phyloP scores from a whole-genome alignment of 768 basidiomycete genomes.

The Boletus eberwhitei region DNA sequence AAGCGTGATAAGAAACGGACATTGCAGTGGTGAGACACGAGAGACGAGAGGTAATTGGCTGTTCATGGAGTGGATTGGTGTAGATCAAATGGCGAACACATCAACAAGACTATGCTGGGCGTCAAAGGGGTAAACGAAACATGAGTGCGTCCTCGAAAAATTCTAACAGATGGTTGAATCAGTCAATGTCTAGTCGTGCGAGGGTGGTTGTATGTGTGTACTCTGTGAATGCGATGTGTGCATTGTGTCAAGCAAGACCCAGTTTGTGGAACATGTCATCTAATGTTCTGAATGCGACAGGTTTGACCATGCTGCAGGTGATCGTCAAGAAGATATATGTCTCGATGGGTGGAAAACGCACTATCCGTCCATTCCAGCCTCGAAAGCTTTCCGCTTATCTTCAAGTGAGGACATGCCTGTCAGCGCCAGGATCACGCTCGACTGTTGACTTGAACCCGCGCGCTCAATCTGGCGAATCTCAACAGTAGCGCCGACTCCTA shows the following conservation, averaged over 20 bases:
- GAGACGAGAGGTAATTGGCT: background rate
- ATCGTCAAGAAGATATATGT: background rate
- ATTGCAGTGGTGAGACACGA: background rate
- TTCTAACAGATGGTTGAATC: slow-evolving; percentile 7
- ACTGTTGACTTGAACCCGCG: slow-evolving; percentile 28
- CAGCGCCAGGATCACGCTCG: slow-evolving; percentile 73
- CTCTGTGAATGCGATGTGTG: slow-evolving; percentile 9
- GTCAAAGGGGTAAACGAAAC: background rate
- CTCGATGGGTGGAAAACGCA: slow-evolving; percentile 41
- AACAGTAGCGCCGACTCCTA: slow-evolving; percentile 78
- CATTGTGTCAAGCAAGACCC: slow-evolving; percentile 41
- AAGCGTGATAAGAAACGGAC: background rate
- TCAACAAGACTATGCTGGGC: slow-evolving; percentile 4
- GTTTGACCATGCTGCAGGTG: slow-evolving; percentile 76
- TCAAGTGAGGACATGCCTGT: slow-evolving; percentile 94
- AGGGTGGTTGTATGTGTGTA: slow-evolving; percentile 6
- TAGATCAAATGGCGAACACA: slow-evolving; percentile 4
- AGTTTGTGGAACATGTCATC: slow-evolving; percentile 80
- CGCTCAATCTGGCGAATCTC: slow-evolving; percentile 79
- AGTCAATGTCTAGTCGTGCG: slow-evolving; percentile 10
- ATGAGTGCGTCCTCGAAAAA: background rate
- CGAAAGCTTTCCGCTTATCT: slow-evolving; percentile 87
- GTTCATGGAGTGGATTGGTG: slow-evolving; percentile 5
- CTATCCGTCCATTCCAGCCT: slow-evolving; percentile 95
- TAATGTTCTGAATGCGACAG: slow-evolving; percentile 89